Percentiles rank a stretch among this genome's conserved stretches.
phyloP scores from a whole-genome alignment of 352 stramenopile genomes.

The Globisporangium irregulare region DNA sequence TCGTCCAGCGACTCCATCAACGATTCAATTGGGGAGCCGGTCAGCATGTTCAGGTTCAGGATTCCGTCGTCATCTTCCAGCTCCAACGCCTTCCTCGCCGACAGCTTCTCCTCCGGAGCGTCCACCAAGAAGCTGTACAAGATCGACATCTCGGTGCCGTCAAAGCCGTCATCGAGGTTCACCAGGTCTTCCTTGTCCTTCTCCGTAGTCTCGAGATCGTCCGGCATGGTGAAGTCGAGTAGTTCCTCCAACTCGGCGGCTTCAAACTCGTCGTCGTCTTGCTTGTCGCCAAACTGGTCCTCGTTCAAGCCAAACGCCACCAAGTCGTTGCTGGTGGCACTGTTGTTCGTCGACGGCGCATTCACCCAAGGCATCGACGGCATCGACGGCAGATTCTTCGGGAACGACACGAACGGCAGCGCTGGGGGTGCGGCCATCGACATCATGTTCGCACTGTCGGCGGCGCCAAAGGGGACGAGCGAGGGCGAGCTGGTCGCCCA shows the following conservation, averaged over 20 bases:
- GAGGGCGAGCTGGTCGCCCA: slow-evolving; percentile 30
- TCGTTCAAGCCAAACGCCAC: slow-evolving; percentile 34
- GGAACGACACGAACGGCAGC: slow-evolving; percentile 71
- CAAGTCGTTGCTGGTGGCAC: slow-evolving; percentile 30
- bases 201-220: slow-evolving; percentile 42
- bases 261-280: slow-evolving; percentile 43
- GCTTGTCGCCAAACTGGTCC: slow-evolving; percentile 30
- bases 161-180: slow-evolving; percentile 80
- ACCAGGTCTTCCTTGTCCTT: slow-evolving; percentile 78
- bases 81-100: slow-evolving; percentile 34
- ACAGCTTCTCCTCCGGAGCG: slow-evolving; percentile 56
- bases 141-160: slow-evolving; percentile 85
- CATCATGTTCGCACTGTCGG: slow-evolving; percentile 56
- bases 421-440: slow-evolving; percentile 55
- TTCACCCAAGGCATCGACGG: slow-evolving; percentile 33
- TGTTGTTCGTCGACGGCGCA: slow-evolving; percentile 8
- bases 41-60: slow-evolving; percentile 73
- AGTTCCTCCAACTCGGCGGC: slow-evolving; percentile 69
- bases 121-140: slow-evolving; percentile 85
- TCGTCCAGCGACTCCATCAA: slow-evolving; percentile 72
- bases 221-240: slow-evolving; percentile 71
- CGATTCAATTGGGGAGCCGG: slow-evolving; percentile 58
- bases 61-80: slow-evolving; percentile 62
- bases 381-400: slow-evolving; percentile 59
- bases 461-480: slow-evolving; percentile 19